Percentiles rank a stretch among this genome's conserved stretches.
These are phyloP conservation scores for Melastoma malabathricum DNA, from an alignment of 345 rosid genomes.

Conservation along the genomic window DNA sequence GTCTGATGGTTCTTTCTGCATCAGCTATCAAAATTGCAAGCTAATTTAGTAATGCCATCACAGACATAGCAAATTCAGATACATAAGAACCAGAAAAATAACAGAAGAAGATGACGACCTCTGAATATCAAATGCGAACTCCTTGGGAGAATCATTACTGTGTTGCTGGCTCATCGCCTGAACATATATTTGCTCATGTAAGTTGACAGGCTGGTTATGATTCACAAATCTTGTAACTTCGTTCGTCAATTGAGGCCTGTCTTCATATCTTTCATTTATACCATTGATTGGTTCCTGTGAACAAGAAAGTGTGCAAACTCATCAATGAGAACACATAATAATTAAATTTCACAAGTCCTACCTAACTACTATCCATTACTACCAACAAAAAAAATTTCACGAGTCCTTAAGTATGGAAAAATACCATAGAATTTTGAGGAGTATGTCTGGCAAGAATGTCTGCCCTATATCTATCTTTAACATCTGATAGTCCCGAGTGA, in stretches of 20 bases:
- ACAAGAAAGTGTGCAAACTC: neutral
- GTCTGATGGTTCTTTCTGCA: too few species aligned
- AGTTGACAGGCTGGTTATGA: conserved; percentile 9
- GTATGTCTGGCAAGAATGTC: conserved; percentile 19
- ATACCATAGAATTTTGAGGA: conserved; percentile 35
- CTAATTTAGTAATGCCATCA: too few species aligned
- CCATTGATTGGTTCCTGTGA: neutral
- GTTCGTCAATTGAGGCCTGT: conserved; percentile 11
- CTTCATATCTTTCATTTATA: conserved; percentile 16
- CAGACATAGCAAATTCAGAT: too few species aligned
- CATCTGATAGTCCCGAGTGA: conserved; percentile 26
- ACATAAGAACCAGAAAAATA: neutral
- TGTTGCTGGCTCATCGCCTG: conserved; percentile 13
- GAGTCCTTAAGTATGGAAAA: too few species aligned
- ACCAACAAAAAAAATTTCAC: too few species aligned
- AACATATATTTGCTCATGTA: conserved; percentile 2
- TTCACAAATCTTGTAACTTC: conserved; percentile 13
- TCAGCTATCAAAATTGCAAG: too few species aligned
- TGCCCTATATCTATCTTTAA: conserved; percentile 13
- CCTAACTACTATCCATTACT: too few species aligned
- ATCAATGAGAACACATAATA: neutral
- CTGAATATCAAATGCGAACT: conserved; percentile 7
- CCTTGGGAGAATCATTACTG: conserved; percentile 6
- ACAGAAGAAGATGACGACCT: conserved; percentile 5
- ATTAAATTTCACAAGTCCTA: too few species aligned